A percentile compares a stretch with the other conserved stretches of the same genome.
Conservation (phyloP, 2,329 filamentous ascomycete species). For the Metarhizium brunneum region DNA sequence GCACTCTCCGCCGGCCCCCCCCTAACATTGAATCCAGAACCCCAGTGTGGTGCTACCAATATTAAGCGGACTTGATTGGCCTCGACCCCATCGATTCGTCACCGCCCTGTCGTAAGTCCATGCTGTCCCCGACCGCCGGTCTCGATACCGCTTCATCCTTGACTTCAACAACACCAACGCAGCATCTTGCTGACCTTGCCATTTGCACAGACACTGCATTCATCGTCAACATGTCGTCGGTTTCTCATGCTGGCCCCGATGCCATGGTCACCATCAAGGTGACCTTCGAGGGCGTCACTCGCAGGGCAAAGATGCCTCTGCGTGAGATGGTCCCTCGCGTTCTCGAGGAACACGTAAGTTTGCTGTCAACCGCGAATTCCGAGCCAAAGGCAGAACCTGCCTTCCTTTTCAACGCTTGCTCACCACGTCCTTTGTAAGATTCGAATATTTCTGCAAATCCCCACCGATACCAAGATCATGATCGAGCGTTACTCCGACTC, state of each 20-base stretch:
- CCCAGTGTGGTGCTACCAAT: no score
- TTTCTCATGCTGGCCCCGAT: slow-evolving; percentile 15
- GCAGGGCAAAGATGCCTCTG: slow-evolving; percentile 83
- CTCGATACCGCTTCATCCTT: not conserved
- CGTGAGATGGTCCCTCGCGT: slow-evolving; percentile 67
- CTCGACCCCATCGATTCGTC: not conserved
- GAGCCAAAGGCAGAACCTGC: not conserved
- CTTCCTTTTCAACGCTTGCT: not conserved
- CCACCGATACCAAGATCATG: slow-evolving; percentile 32
- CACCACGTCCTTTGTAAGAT: slow-evolving; percentile 14
- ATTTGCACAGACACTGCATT: not conserved
- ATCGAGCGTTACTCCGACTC: slow-evolving; percentile 97
- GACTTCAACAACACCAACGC: not conserved
- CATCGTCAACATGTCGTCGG: slow-evolving; percentile 18
- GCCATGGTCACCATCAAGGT: slow-evolving; percentile 72
- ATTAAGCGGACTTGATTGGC: no score
- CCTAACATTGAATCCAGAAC: no score
- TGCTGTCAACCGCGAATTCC: slow-evolving; percentile 1
- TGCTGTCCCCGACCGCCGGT: not conserved
- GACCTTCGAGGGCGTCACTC: slow-evolving; percentile 62
- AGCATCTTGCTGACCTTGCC: not conserved
- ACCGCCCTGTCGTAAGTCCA: not conserved
- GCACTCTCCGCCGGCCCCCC: no score
- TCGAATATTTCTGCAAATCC: slow-evolving; percentile 26
- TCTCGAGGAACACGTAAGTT: slow-evolving; percentile 76